Percentiles rank a stretch among this genome's conserved stretches.
Evolutionary conservation across 2,329 filamentous ascomycete genomes (phyloP).

Genomic region (Fusarium dlaminii): DNA sequence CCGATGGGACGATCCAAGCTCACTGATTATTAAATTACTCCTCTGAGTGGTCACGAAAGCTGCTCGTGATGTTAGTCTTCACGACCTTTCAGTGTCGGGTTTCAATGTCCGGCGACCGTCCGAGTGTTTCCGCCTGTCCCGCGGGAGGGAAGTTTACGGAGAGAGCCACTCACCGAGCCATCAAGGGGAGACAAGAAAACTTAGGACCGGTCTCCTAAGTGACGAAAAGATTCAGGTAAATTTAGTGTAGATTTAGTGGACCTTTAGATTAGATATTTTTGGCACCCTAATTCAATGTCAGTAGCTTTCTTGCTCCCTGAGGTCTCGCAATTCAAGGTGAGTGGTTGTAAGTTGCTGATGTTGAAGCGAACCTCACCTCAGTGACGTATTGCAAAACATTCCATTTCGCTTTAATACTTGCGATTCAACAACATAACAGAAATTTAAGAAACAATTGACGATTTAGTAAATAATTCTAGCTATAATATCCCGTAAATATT

Average conservation of each 20-base stretch:
- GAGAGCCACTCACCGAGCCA: neutral
- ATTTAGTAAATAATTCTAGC: neutral
- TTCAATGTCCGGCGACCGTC: constrained; percentile 20
- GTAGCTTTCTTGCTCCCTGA: neutral
- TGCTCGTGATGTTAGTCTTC: neutral
- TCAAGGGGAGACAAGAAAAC: neutral
- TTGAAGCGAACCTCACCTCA: neutral
- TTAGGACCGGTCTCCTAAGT: fast-evolving
- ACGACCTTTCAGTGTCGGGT: constrained; percentile 13
- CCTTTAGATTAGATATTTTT: fast-evolving
- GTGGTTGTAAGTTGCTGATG: neutral
- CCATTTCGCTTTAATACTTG: neutral
- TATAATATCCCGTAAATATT: neutral
- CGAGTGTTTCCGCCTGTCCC: constrained; percentile 10
- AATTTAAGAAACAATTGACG: neutral
- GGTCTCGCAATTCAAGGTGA: neutral
- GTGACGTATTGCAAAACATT: constrained; percentile 7
- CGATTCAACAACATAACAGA: neutral
- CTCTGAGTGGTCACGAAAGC: neutral
- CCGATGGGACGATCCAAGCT: neutral
- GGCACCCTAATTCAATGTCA: fast-evolving
- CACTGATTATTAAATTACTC: neutral
- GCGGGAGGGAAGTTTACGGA: neutral
- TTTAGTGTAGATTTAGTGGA: fast-evolving
- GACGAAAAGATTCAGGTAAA: neutral